Base-by-base conservation (phyloP, 345 rosid genomes). In the Populus ilicifolia region DNA sequence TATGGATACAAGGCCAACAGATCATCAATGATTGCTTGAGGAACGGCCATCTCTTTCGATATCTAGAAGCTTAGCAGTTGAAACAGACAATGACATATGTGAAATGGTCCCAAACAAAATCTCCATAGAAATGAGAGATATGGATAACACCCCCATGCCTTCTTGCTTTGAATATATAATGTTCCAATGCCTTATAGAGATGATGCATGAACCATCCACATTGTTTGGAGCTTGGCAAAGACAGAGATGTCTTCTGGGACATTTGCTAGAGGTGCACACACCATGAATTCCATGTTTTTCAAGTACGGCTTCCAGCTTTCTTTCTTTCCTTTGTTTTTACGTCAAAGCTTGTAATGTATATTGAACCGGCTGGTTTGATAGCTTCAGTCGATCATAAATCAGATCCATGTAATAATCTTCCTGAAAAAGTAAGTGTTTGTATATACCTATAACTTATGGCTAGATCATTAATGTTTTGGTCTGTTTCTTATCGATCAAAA, bases 231-330 rank as follows among this genome's bases (percentile, higher is more conserved):
- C 54, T 17, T 25, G 17, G 10, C 20, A 41, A 9, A 48, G 21
- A 16, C 7, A 23, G 48, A 25, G 8, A 78, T 79, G 81, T 73
- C 81, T 8, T 27, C 71, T 8, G 61, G 74, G 48, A 48, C 84
- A 66, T 78, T 75, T 66, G 48, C 84, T 23, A 80, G 87, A 82
- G 87, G 86, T 48, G 76, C 85, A 66, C 84, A 80, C 39, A 62
- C 83, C 76, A 61, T 83, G 69, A 83, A 80, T 64, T 80, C 86
- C 78, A 74, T 73, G 36, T 75, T 85, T 71, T 52, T 77, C 84
- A 87, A 81, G 90, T 80, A 82, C 76, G 73, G n/a, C 17, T 25
- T 29, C 33, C 14, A 18, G 1, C 7, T 61, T 6, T 20, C 4
- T 1, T 17, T 16, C 44, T 41, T 41, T 12, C 2, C 13, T 0